Base-by-base conservation (phyloP, 805 yeast species). In the Yamadazyma ubonensis region DNA sequence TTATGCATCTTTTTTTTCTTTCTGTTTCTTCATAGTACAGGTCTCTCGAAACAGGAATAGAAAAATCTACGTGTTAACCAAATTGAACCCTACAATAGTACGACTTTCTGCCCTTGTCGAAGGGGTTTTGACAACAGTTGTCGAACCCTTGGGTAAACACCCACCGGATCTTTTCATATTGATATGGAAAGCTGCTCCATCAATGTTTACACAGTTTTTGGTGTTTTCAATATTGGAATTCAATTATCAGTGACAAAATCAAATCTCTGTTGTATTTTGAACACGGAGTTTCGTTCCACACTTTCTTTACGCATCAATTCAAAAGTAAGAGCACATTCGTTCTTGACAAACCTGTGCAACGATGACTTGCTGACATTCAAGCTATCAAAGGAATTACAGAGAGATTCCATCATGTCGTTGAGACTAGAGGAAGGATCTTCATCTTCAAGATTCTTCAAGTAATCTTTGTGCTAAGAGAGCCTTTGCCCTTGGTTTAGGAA, bases 101-200 rank as follows among this genome's bases (percentile, higher is more conserved):
- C n/a, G n/a, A n/a, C n/a, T n/a, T n/a, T n/a, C n/a, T n/a, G n/a
- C n/a, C n/a, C n/a, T n/a, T n/a, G n/a, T n/a, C n/a, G n/a, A n/a
- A n/a, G n/a, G n/a, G n/a, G n/a, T n/a, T n/a, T n/a, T n/a, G n/a
- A n/a, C n/a, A n/a, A n/a, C n/a, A n/a, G n/a, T n/a, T n/a, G n/a
- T n/a, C n/a, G n/a, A n/a, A n/a, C n/a, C n/a, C n/a, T n/a, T n/a
- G n/a, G n/a, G n/a, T n/a, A n/a, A n/a, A n/a, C n/a, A n/a, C n/a
- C n/a, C n/a, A 21, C 23, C 9, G 23, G 23, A 21, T 21, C 23
- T 21, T 21, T 36, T 43, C 25, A 22, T 33, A 26, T 37, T 33
- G 16, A 45, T 44, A 34, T 48, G 41, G 36, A 48, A 48, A 5
- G 45, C 47, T 9, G 52, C 44, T 33, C 46, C 52, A 34, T 42